Base-by-base conservation (phyloP, 164 flowering plant species). In the Tetracentron sinense region DNA sequence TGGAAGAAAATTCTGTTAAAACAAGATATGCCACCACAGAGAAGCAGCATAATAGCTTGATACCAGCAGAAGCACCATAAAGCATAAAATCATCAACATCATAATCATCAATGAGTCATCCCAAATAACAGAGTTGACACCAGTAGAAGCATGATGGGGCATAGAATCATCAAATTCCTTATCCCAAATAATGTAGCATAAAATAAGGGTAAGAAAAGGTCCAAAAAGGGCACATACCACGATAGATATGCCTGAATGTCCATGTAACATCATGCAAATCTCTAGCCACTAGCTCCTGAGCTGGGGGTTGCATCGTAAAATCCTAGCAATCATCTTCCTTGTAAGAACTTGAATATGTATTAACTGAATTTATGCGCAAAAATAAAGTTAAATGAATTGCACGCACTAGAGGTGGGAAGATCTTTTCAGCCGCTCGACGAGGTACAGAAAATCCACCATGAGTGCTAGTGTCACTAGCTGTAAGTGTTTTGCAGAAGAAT, bases 371-470 rank as follows among this genome's bases (percentile, higher is more conserved):
- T 42, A 38, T 17, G 64, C 10, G 30, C 6, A 28, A 42, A 42
- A 7, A 20, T 6, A 54, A 70, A 75, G 7, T 46, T 26, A 17
- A 6, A 47, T 58, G 28, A 48, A 28, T 6, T 42, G 52, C 54
- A 76, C 85, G 19, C 72, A 92, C 98, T 22, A 92, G 77, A 67
- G 92, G 86, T 0, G 98, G 96, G 69, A 92, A 92, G 28, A 90
- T 92, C 79, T 92, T 92, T 78, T 92, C 98, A 61, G 98, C 98
- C 27, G 98, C 96, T 53, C 98, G 81, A 55, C 98, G 96, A 63
- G 98, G 98, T 35, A 92, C 98, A 72, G 98, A 92, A 72, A 92
- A 92, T 70, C 98, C 98, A 70, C 98, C 98, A 71, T 92, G 98
- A 49, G 98, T 92, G 71, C 98, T 92, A 20, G 98, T 92, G 69